Base-by-base conservation (phyloP, 805 yeast species). In the Lipomyces lipofer region DNA sequence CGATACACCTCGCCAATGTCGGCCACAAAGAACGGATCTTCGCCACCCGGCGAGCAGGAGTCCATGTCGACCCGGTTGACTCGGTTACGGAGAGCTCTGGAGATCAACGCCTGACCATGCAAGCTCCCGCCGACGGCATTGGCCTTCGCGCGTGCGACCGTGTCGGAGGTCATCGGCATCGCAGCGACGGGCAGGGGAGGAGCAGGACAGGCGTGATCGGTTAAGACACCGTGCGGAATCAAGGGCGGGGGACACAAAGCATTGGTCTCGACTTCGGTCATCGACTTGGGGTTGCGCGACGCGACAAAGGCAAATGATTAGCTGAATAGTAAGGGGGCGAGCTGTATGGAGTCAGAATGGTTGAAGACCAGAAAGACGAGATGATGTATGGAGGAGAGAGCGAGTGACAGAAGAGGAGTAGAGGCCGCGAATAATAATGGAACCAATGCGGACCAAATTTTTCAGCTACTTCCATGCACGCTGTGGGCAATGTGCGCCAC, bases 11-110 rank as follows among this genome's bases (percentile, higher is more conserved):
- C 84, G 27, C 87, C 88, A 57, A 89, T 71, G 71, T 92, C 96
- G 63, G 94, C 87, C 42, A 92, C 88, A 65, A 85, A 92, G 67
- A 92, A 92, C 5, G 97, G 82, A 64, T 86, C 86, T 67, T 89
- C 95, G 21, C 82, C 89, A 48, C 88, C 94, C 4, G 92, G 81
- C 32, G 73, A 79, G 70, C 91, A 85, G 27, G 73, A 69, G 43
- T 80, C 83, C 52, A 73, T 74, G 67, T 85, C 82, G 57, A 85
- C 74, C 1, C 25, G 29, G 36, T 43, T 49, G 51, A 58, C 49
- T 15, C 56, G 32, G 54, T 44, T 47, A 22, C 60, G 60, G 38
- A 58, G 47, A 3, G 60, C 62, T 13, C 54, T 52, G 13, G 62
- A 58, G 49, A 58, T 43, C 49, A 58, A 51, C 24, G 51, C 56